Evolutionary conservation across 441 rosid genomes (phyloP).

Genomic region (Erysimum pusillum): DNA sequence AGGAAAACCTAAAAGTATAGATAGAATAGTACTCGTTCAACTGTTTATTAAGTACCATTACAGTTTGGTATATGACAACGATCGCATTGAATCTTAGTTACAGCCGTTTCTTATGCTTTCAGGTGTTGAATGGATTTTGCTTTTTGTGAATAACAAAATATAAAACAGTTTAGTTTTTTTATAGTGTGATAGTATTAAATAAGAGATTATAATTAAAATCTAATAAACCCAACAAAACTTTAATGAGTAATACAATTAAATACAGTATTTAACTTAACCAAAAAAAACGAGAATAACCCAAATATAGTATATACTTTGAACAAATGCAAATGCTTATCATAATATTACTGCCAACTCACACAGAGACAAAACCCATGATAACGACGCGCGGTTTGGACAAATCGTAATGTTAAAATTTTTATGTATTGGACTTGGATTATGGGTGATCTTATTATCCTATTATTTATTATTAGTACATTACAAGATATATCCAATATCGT

Average conservation of each 20-base stretch:
- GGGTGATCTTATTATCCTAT: neutral
- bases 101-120: neutral
- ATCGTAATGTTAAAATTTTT: slow-evolving; percentile 15
- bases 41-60: neutral
- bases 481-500: neutral
- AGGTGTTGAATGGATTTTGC: neutral
- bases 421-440: slow-evolving; percentile 33
- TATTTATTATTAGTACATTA: slow-evolving; percentile 2
- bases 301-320: slow-evolving; percentile 8
- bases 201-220: too few species aligned
- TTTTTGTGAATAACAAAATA: neutral
- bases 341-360: slow-evolving; percentile 37
- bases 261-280: neutral
- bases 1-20: neutral
- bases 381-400: slow-evolving; percentile 36
- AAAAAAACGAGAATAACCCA: neutral
- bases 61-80: neutral
- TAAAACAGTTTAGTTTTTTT: neutral
- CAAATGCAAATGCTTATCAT: slow-evolving; percentile 38
- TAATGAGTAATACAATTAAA: neutral
- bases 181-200: too few species aligned
- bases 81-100: neutral
- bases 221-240: neutral
- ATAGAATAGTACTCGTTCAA: neutral
- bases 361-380: slow-evolving; percentile 30